A percentile compares a stretch with the other conserved stretches of the same genome.
phyloP scores from a whole-genome alignment of 495 filamentous ascomycete genomes.

The Tuber calosporum region DNA sequence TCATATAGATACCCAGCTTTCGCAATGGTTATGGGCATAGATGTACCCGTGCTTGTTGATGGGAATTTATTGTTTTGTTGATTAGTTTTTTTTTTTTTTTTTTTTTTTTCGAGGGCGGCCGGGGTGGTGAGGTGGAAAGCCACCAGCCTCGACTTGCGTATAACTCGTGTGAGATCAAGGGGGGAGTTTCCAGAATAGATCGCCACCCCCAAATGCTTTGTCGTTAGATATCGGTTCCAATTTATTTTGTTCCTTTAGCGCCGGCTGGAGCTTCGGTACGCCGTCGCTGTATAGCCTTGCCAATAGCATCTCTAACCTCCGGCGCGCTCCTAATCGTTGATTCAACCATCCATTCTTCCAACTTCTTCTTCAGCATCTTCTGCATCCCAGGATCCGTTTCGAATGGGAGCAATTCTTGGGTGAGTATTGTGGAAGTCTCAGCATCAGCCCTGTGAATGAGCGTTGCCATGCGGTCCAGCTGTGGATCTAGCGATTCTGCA shows the following conservation, averaged over 20 bases:
- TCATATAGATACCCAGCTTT: background rate
- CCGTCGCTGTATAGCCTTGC: slow-evolving; percentile 54
- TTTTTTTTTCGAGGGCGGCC: background rate
- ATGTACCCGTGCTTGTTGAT: background rate
- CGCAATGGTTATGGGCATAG: background rate
- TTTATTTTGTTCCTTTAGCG: slow-evolving; percentile 50
- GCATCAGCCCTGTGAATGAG: slow-evolving; percentile 53
- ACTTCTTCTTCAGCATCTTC: slow-evolving; percentile 54
- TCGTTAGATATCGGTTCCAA: background rate
- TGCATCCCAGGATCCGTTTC: slow-evolving; percentile 59
- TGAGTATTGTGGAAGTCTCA: slow-evolving; percentile 63
- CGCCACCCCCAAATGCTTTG: background rate
- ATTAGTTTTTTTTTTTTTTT: background rate
- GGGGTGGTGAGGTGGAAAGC: background rate
- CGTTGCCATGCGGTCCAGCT: slow-evolving; percentile 53
- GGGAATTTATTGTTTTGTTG: background rate
- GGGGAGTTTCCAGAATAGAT: background rate
- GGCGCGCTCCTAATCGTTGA: slow-evolving; percentile 65
- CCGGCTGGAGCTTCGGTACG: slow-evolving; percentile 53
- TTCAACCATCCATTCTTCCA: slow-evolving; percentile 71
- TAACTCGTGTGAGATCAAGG: background rate
- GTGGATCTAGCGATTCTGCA: slow-evolving; percentile 43
- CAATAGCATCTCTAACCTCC: slow-evolving; percentile 68
- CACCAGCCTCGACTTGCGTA: background rate
- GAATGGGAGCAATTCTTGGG: slow-evolving; percentile 77